Evolutionary conservation across 164 flowering plant genomes (phyloP).

Genomic region (Piper longum): DNA sequence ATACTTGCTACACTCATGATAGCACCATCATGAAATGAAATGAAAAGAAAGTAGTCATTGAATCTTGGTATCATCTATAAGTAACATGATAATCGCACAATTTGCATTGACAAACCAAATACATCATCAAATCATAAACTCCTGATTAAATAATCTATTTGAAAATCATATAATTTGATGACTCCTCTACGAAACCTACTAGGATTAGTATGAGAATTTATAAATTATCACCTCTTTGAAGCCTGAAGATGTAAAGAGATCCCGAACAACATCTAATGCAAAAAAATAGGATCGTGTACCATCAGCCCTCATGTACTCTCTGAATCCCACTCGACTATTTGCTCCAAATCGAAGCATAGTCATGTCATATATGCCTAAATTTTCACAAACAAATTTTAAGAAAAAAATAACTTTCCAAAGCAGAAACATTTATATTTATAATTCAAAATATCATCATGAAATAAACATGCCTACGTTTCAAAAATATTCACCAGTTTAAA

Average conservation of each 20-base stretch:
- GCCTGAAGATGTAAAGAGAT: constrained; percentile 52
- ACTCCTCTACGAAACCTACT: too few relatives aligned
- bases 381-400: neutral
- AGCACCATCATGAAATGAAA: too few relatives aligned
- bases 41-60: neutral
- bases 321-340: constrained; percentile 50
- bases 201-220: neutral
- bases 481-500: too few relatives aligned
- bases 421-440: neutral
- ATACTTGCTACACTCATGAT: neutral
- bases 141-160: too few relatives aligned
- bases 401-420: neutral
- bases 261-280: constrained; percentile 44
- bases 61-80: neutral
- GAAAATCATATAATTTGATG: too few relatives aligned
- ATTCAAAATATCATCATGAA: neutral
- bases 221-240: constrained; percentile 47
- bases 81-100: too few relatives aligned
- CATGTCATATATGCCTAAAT: constrained; percentile 87
- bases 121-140: too few relatives aligned
- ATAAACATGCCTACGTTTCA: too few relatives aligned
- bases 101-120: neutral
- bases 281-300: constrained; percentile 90
- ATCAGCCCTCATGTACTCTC: constrained; percentile 78
- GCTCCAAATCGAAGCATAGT: constrained; percentile 89